These are phyloP conservation scores for Chlamydomonas sp. DNA, from an alignment of 139 green algal species.

Conservation along the genomic window DNA sequence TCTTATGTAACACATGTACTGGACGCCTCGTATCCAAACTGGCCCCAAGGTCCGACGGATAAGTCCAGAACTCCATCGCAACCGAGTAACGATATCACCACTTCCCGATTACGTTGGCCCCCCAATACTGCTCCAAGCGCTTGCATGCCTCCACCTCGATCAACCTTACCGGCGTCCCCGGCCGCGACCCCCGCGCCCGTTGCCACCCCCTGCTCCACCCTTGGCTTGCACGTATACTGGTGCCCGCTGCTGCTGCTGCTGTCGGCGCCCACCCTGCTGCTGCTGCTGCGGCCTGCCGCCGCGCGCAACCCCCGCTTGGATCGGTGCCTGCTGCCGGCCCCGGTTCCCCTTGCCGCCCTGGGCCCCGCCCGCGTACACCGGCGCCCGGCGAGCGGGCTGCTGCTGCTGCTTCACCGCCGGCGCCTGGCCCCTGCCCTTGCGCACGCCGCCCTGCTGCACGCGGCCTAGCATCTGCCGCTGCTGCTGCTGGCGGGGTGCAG, in stretches of 20 bases:
- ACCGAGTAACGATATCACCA: no score
- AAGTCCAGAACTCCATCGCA: no score
- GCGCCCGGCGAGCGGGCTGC: conserved; percentile 11
- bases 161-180: background rate
- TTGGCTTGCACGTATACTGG: background rate
- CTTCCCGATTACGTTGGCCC: no score
- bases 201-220: background rate
- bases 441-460: conserved; percentile 29
- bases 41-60: no score
- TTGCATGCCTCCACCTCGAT: background rate
- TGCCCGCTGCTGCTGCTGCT: conserved; percentile 13
- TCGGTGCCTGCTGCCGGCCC: conserved; percentile 10
- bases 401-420: conserved; percentile 18
- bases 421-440: conserved; percentile 10
- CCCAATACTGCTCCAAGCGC: no score
- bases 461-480: conserved; percentile 12
- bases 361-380: background rate
- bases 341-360: background rate
- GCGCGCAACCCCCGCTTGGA: background rate
- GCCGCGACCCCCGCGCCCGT: background rate
- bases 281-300: background rate
- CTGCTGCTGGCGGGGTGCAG: conserved; percentile 1
- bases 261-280: background rate
- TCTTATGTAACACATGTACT: no score
- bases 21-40: no score